A percentile compares a stretch with the other conserved stretches of the same genome.
These are phyloP conservation scores for Penicillium concentricum DNA, from an alignment of 2,329 filamentous ascomycete genomes.

Conservation along the genomic window DNA sequence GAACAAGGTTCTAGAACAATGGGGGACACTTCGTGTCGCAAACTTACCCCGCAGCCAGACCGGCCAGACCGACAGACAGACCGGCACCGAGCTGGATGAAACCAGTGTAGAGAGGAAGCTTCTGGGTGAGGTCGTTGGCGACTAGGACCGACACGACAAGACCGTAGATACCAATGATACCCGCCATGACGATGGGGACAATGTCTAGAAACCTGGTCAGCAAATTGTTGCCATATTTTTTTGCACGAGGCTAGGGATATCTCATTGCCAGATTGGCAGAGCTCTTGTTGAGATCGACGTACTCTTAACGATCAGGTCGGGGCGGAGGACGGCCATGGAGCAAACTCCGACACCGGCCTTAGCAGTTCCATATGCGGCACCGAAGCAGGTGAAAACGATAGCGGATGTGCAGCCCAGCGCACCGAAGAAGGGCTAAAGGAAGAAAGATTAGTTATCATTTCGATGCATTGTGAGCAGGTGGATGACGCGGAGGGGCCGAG, in stretches of 20 bases:
- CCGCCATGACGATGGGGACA: constrained; percentile 99
- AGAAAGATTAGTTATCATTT: constrained; percentile 12
- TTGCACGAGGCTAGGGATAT: not conserved
- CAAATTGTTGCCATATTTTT: constrained; percentile 2
- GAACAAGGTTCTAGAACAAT: not conserved
- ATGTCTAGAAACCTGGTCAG: constrained; percentile 65
- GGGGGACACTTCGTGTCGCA: not conserved
- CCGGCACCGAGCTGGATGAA: constrained; percentile 85
- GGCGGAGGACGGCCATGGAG: constrained; percentile 95
- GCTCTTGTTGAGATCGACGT: constrained; percentile 46
- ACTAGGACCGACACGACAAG: constrained; percentile 85
- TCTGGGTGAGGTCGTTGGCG: constrained; percentile 73
- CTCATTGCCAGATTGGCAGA: constrained; percentile 12
- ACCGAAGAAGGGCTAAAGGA: constrained; percentile 79
- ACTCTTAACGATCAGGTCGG: constrained; percentile 99
- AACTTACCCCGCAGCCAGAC: constrained; percentile 68
- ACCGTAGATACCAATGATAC: constrained; percentile 99
- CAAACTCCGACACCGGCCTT: constrained; percentile 99
- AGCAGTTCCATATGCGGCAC: constrained; percentile 96
- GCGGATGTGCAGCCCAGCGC: constrained; percentile 94
- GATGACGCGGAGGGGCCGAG: constrained; percentile 6
- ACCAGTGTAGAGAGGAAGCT: constrained; percentile 71
- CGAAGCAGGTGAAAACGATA: constrained; percentile 95
- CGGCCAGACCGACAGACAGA: constrained; percentile 76
- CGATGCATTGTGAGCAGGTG: not conserved